phyloP scores from a whole-genome alignment of 352 stramenopile species.

The Globisporangium orthogonon region DNA sequence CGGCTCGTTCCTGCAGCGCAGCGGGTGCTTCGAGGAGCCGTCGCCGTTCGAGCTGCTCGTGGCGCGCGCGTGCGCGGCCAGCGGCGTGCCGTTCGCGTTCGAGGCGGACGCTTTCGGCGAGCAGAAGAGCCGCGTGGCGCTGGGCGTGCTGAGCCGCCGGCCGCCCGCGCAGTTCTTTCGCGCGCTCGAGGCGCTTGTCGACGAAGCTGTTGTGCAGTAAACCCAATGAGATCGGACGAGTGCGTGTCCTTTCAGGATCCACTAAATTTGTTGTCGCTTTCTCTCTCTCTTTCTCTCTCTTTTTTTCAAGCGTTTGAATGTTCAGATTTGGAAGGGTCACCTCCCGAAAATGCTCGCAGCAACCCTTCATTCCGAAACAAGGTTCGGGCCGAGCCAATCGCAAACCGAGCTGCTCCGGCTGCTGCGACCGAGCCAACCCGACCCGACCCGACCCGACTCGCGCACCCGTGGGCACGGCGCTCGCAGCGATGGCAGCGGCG shows the following conservation, averaged over 20 bases:
- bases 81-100: conserved; percentile 48
- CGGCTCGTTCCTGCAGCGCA: conserved; percentile 58
- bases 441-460: too few species aligned
- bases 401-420: too few species aligned
- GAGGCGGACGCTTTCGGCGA: conserved; percentile 51
- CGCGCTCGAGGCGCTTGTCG: conserved; percentile 30
- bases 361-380: too few species aligned
- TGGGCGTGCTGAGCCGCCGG: conserved; percentile 59
- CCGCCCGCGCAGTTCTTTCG: conserved; percentile 56
- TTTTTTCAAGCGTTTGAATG: neutral
- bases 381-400: too few species aligned
- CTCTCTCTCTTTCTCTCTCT: neutral
- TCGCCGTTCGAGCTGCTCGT: conserved; percentile 48
- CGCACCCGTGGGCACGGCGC: neutral
- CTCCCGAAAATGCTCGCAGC: too few species aligned
- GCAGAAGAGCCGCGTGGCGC: conserved; percentile 41
- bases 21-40: conserved; percentile 60
- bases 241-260: neutral
- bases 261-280: neutral
- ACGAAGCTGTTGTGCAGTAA: conserved; percentile 1
- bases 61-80: conserved; percentile 30
- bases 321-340: neutral
- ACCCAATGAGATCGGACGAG: too few species aligned
- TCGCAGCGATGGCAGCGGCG: neutral
- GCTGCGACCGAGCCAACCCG: too few species aligned